phyloP scores from a whole-genome alignment of 805 yeast genomes.

The Ogataea parapolymorpha region DNA sequence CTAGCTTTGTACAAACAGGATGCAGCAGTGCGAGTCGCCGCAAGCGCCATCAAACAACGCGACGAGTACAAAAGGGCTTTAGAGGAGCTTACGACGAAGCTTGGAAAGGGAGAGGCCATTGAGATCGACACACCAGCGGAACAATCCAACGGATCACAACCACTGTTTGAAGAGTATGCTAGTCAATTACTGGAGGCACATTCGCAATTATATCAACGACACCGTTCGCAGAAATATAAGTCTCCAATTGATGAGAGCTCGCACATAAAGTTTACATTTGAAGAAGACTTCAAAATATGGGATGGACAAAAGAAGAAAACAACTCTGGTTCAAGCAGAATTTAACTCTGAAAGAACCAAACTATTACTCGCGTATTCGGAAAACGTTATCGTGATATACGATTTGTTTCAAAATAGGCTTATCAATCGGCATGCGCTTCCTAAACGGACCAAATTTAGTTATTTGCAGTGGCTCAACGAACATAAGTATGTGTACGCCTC shows the following conservation, averaged over 20 bases:
- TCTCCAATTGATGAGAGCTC: conserved; percentile 10
- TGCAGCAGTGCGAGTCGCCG: conserved; percentile 86
- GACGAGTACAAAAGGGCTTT: conserved; percentile 71
- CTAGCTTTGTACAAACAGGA: conserved; percentile 80
- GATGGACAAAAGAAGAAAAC: conserved; percentile 8
- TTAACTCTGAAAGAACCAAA: conserved; percentile 3
- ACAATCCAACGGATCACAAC: background rate
- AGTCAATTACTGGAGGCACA: conserved; percentile 16
- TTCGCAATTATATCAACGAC: conserved; percentile 17
- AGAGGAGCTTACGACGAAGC: conserved; percentile 47
- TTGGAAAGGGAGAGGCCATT: conserved; percentile 28
- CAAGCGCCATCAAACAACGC: conserved; percentile 67
- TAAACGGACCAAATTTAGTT: conserved; percentile 5
- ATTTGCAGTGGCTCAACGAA: conserved; percentile 13
- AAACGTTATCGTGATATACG: conserved; percentile 4
- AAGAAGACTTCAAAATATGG: conserved; percentile 3
- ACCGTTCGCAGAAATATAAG: conserved; percentile 21
- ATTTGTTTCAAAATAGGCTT: background rate
- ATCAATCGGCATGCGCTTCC: conserved; percentile 4
- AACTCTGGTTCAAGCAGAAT: conserved; percentile 1
- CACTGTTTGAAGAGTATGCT: conserved; percentile 7
- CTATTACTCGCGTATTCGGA: conserved; percentile 11
- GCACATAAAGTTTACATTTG: conserved; percentile 1
- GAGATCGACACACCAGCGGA: conserved; percentile 20
- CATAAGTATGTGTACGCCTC: conserved; percentile 6